Evolutionary conservation across 208 protist species (phyloP), one percentile per base, ranked within the genome.

Genomic region (Leishmania turanica): DNA sequence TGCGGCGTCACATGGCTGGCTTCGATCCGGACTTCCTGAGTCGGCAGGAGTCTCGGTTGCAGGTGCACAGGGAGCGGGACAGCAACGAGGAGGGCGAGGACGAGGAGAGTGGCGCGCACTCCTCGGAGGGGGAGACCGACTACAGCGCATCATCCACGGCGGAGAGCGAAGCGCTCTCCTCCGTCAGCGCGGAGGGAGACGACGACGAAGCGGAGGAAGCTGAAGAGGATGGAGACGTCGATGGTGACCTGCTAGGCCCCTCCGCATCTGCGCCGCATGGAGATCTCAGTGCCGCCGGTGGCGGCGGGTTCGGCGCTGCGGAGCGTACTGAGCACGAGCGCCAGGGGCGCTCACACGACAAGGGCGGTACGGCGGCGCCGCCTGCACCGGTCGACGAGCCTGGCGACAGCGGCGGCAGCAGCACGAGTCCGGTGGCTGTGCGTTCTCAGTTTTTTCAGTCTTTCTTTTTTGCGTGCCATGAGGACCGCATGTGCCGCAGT

Each of bases 381-480:
- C 27, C 40, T 8, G 27, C 21, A 53, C 31, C 2, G 34, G 27
- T 62, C 11, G 53, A 17, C 64, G 70, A 47, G n/a, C 19, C 9
- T 4, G 49, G n/a, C 37, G 37, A 53, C 45, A 3, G 77, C 65
- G 49, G 21, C 68, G 49, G 49, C 49, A 21, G 49, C 49, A 21
- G 5, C 60, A 37, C 42, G 31, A 53, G 24, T 34, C 24, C 27
- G 24, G 9, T 21, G 19, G 24, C 34, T 71, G 66, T 76, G 17
- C 80, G 81, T 24, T 89, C 83, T 24, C 83, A 89, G 34, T 89
- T 85, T 47, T 88, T 91, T 71, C 79, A 85, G 81, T 75, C 84
- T 13, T 87, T 93, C 60, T 89, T 89, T 66, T 95, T 92, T 82
- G 84, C 86, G 45, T 87, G 82, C 49, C 89, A 95, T 84, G 79